Evolutionary conservation across 371 early-diverging fungal genomes (phyloP).

Genomic region (Rhizomucor pusillus): DNA sequence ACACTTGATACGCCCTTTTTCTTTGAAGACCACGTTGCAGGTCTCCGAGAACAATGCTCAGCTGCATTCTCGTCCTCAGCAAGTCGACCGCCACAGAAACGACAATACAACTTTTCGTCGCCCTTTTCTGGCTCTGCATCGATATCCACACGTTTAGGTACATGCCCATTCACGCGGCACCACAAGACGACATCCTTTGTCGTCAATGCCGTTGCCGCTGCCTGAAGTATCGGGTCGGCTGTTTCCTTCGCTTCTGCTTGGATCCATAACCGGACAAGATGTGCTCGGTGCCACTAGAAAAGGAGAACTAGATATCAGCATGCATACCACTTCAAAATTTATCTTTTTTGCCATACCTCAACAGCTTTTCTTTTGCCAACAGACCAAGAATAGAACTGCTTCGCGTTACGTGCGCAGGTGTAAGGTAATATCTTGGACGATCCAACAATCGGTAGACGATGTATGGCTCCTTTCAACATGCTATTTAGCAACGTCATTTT

Average conservation of each 20-base stretch:
- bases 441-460: constrained; percentile 26
- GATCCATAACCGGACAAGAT: constrained; percentile 28
- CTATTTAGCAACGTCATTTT: constrained; percentile 33
- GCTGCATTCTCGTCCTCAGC: constrained; percentile 15
- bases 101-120: constrained; percentile 21
- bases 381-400: constrained; percentile 30
- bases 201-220: constrained; percentile 26
- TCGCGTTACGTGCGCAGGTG: constrained; percentile 27
- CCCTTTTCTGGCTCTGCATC: constrained; percentile 6
- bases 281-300: constrained; percentile 41
- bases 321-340: too few species aligned
- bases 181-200: constrained; percentile 43
- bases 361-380: constrained; percentile 38
- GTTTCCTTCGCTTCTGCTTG: constrained; percentile 31
- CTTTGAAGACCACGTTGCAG: constrained; percentile 32
- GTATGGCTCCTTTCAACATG: constrained; percentile 28
- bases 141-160: constrained; percentile 24
- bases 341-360: constrained; percentile 20
- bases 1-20: constrained; percentile 27
- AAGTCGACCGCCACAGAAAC: constrained; percentile 36
- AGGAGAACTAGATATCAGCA: neutral
- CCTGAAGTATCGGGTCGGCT: constrained; percentile 29
- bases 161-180: constrained; percentile 34
- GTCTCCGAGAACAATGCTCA: constrained; percentile 30
- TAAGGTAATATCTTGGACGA: constrained; percentile 22